These are phyloP conservation scores for Vitis rupestris DNA, from an alignment of 164 flowering plant species.

Conservation along the genomic window DNA sequence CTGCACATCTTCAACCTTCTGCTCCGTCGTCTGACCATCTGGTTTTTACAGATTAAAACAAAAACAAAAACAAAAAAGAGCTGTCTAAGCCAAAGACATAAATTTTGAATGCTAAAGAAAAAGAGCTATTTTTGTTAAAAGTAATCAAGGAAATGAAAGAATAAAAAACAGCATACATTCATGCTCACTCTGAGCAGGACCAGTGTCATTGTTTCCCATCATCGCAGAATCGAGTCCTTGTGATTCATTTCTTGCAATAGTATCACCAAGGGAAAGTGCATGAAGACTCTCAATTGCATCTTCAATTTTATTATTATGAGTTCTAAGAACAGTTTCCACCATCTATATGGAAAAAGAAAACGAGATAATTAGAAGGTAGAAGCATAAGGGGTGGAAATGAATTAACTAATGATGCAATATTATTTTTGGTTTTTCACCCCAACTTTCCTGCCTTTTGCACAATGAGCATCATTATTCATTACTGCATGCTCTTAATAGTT, in stretches of 20 bases:
- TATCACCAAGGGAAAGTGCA: constrained; percentile 16
- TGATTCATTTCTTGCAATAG: background rate
- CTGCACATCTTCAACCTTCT: constrained; percentile 18
- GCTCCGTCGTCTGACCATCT: constrained; percentile 24
- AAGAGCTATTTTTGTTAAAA: background rate
- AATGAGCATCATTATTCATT: background rate
- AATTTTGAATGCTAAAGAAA: background rate
- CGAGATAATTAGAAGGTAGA: background rate
- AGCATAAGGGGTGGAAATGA: background rate
- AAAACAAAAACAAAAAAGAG: background rate
- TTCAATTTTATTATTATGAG: constrained; percentile 22
- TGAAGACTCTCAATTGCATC: constrained; percentile 24
- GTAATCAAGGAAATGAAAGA: background rate
- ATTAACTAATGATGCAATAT: background rate
- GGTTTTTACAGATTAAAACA: constrained; percentile 1
- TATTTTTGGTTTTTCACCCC: background rate
- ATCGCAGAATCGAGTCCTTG: constrained; percentile 7
- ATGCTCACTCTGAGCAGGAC: constrained; percentile 5
- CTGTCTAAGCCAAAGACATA: background rate
- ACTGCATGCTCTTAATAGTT: too few relatives aligned
- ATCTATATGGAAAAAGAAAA: constrained; percentile 10
- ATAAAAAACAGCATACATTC: constrained; percentile 2
- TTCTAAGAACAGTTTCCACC: constrained; percentile 15
- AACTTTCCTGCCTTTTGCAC: background rate
- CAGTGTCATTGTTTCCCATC: constrained; percentile 4